phyloP scores from a whole-genome alignment of 164 flowering plant genomes.

The Cinnamomum chago region DNA sequence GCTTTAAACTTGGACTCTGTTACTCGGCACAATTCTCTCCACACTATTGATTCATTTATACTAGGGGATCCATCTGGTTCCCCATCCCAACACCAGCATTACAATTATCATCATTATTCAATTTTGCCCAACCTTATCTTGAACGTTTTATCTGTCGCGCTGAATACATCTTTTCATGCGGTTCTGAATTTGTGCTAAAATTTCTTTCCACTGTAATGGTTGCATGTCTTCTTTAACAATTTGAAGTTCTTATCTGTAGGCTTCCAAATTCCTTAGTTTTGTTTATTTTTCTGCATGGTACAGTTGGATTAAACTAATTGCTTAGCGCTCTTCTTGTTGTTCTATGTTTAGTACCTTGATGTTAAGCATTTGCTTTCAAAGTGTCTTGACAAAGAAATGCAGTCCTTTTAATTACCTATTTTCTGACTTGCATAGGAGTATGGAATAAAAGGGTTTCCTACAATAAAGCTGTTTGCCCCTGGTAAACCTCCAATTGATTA shows the following conservation, averaged over 20 bases:
- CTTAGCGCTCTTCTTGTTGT: background rate
- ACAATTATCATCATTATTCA: too few relatives aligned
- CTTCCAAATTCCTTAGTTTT: background rate
- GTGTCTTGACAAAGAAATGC: background rate
- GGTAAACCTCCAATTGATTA: conserved; percentile 94
- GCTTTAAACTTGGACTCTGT: too few relatives aligned
- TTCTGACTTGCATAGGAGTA: conserved; percentile 55
- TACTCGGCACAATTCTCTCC: too few relatives aligned
- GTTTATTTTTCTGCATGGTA: background rate
- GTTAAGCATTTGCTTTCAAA: background rate
- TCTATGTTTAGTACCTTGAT: background rate
- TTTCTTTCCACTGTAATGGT: background rate
- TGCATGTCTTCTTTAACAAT: background rate
- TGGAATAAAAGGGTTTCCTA: conserved; percentile 91
- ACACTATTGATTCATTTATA: too few relatives aligned
- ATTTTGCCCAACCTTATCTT: background rate
- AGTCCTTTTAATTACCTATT: background rate
- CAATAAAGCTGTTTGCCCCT: conserved; percentile 88
- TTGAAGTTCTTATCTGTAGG: background rate
- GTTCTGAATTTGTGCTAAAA: background rate
- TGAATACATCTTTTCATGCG: background rate
- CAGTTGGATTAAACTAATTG: background rate
- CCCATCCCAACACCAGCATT: too few relatives aligned
- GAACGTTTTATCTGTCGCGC: background rate
- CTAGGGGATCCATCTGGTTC: too few relatives aligned